A percentile compares a stretch with the other conserved stretches of the same genome.
Conservation (phyloP, 768 basidiomycete species). For the Leccinum longicurvipes region DNA sequence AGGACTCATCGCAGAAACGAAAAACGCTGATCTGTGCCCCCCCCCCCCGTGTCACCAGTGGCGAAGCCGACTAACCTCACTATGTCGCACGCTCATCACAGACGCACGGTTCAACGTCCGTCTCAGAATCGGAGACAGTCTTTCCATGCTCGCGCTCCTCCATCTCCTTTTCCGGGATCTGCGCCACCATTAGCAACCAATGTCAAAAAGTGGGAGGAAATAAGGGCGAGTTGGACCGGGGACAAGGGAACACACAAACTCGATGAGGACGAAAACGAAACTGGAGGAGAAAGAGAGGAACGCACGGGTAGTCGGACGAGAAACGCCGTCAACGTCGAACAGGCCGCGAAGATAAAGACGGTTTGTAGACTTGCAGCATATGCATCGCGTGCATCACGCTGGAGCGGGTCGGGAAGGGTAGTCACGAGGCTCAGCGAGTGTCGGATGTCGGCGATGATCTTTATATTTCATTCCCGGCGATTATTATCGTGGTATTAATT, state of each 20-base stretch:
- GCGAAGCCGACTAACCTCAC: not conserved
- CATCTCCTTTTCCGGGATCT: conserved; percentile 16
- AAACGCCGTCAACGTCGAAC: conserved; percentile 18
- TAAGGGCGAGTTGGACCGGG: not conserved
- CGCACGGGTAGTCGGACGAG: conserved; percentile 18
- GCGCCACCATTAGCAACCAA: not conserved
- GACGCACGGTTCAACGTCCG: not conserved
- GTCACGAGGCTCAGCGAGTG: conserved; percentile 18
- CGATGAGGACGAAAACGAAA: not conserved
- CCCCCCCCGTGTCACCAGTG: too few relatives aligned
- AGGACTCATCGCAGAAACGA: too few relatives aligned
- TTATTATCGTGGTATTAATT: not conserved
- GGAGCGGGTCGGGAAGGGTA: conserved; percentile 8
- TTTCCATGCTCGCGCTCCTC: not conserved
- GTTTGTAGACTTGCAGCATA: conserved; percentile 19
- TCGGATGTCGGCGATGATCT: conserved; percentile 17
- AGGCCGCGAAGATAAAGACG: conserved; percentile 19
- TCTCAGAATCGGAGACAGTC: not conserved
- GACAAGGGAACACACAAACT: not conserved
- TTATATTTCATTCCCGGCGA: not conserved
- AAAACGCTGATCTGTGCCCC: too few relatives aligned
- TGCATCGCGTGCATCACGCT: conserved; percentile 16
- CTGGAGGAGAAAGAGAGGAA: not conserved
- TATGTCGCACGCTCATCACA: not conserved
- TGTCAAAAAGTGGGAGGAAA: not conserved